A percentile compares a stretch with the other conserved stretches of the same genome.
These are phyloP conservation scores for Ogataea siamensis DNA, from an alignment of 805 yeast genomes.

Conservation along the genomic window DNA sequence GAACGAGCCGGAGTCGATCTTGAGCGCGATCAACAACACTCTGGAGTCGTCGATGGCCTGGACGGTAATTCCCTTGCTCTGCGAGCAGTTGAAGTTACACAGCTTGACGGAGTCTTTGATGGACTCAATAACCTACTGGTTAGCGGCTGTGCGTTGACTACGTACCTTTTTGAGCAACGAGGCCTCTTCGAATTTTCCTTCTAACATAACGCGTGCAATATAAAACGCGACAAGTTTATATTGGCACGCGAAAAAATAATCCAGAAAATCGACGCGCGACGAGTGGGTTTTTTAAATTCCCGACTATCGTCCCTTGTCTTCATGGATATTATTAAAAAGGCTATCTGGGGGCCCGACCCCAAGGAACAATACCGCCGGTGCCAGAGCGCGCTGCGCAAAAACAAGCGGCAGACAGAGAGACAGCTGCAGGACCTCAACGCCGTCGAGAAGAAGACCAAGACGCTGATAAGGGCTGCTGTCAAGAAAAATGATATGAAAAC, in stretches of 20 bases:
- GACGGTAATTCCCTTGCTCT: constrained; percentile 80
- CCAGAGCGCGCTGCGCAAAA: constrained; percentile 75
- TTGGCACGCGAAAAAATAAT: constrained; percentile 6
- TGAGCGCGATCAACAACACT: constrained; percentile 83
- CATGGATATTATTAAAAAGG: constrained; percentile 84
- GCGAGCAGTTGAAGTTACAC: constrained; percentile 97
- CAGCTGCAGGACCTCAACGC: constrained; percentile 60
- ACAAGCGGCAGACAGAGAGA: constrained; percentile 79
- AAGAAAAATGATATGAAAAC: constrained; percentile 72
- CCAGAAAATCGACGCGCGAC: constrained; percentile 4
- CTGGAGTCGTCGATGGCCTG: constrained; percentile 98
- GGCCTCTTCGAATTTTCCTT: constrained; percentile 95
- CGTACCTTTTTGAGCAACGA: constrained; percentile 76
- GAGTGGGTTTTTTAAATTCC: not conserved
- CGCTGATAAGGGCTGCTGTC: constrained; percentile 69
- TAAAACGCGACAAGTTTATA: constrained; percentile 11
- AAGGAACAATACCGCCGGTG: constrained; percentile 83
- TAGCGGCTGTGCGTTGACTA: constrained; percentile 3
- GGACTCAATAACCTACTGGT: constrained; percentile 70
- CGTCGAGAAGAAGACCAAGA: constrained; percentile 72
- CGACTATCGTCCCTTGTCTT: not conserved
- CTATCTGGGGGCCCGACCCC: constrained; percentile 97
- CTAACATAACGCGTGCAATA: constrained; percentile 61
- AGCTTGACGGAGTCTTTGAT: constrained; percentile 91
- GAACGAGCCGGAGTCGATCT: constrained; percentile 86